Conservation (phyloP, 306 rosid genomes). For the Cicer yamashitae region DNA sequence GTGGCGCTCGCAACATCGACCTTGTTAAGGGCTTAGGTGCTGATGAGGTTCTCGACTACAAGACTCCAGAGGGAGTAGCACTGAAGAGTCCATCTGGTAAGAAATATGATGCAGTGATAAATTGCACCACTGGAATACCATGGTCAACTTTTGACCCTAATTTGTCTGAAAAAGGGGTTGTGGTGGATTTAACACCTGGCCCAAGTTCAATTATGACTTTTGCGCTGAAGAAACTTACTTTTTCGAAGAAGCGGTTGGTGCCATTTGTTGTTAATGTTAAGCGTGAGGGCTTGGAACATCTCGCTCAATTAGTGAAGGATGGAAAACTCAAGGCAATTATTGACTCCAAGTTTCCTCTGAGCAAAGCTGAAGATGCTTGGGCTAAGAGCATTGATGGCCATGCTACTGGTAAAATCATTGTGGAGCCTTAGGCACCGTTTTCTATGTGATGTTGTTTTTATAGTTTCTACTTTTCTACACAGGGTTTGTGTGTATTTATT, state of each 20-base stretch:
- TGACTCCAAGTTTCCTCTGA: constrained; percentile 62
- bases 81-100: constrained; percentile 68
- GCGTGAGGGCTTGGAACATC: constrained; percentile 57
- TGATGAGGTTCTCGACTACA: constrained; percentile 80
- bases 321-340: constrained; percentile 64
- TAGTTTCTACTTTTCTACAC: constrained; percentile 14
- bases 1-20: constrained; percentile 69
- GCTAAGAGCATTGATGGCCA: constrained; percentile 69
- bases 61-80: constrained; percentile 63
- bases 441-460: constrained; percentile 29
- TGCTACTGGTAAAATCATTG: constrained; percentile 73
- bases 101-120: constrained; percentile 66
- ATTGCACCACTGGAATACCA: constrained; percentile 60
- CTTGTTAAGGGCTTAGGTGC: constrained; percentile 71
- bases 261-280: constrained; percentile 45
- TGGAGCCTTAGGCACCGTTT: constrained; percentile 55
- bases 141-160: constrained; percentile 70
- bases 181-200: constrained; percentile 62
- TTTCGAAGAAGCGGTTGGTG: constrained; percentile 66
- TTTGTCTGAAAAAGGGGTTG: constrained; percentile 58
- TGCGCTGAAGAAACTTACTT: constrained; percentile 59
- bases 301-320: constrained; percentile 59
- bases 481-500: constrained; percentile 4
- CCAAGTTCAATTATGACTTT: constrained; percentile 33
- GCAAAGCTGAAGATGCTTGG: constrained; percentile 84